A percentile compares a stretch with the other conserved stretches of the same genome.
These are phyloP conservation scores for Ophiostoma tasmaniense DNA, from an alignment of 2,329 filamentous ascomycete species.

Conservation along the genomic window DNA sequence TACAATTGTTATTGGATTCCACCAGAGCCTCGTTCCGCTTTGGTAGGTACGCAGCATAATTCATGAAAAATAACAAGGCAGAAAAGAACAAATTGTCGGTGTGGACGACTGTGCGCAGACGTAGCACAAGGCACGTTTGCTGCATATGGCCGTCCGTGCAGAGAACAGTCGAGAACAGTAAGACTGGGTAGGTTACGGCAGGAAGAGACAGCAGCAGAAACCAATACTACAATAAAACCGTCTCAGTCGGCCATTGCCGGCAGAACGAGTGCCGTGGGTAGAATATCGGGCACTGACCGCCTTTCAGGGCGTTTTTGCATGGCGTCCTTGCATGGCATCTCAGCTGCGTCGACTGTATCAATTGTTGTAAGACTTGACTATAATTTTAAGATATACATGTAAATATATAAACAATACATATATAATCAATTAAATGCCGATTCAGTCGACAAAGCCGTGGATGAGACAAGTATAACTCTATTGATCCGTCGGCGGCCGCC, in stretches of 20 bases:
- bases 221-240: neutral
- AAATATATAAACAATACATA: too few relatives aligned
- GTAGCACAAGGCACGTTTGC: neutral
- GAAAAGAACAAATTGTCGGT: neutral
- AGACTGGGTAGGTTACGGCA: too few relatives aligned
- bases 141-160: too few relatives aligned
- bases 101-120: neutral
- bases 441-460: too few relatives aligned
- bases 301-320: too few relatives aligned
- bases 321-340: neutral
- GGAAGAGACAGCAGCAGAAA: neutral
- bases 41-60: neutral
- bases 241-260: neutral
- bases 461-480: too few relatives aligned
- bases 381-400: too few relatives aligned
- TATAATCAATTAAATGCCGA: too few relatives aligned
- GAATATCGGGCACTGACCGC: too few relatives aligned
- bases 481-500: too few relatives aligned
- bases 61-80: neutral
- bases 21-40: neutral
- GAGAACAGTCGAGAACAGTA: too few relatives aligned
- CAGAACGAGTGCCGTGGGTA: too few relatives aligned
- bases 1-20: neutral
- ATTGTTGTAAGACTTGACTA: neutral
- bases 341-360: neutral